Evolutionary conservation across 2,329 filamentous ascomycete species (phyloP).

Genomic region (Diaporthe sp.): DNA sequence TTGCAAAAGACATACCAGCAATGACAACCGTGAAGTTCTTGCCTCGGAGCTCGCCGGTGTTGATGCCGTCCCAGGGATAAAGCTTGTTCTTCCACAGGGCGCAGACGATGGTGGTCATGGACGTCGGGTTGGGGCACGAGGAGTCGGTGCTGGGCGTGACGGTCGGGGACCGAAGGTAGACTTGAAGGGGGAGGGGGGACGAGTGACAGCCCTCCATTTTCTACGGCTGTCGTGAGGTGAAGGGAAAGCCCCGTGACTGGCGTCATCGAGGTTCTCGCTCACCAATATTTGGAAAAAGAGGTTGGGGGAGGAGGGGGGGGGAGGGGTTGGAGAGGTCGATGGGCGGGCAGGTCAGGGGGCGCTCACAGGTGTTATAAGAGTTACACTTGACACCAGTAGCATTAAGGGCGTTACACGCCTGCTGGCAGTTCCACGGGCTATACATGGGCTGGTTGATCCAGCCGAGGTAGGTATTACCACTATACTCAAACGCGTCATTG

Average conservation of each 20-base stretch:
- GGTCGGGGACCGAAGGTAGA: background rate
- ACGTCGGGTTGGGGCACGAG: background rate
- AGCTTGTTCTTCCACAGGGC: slow-evolving; percentile 21
- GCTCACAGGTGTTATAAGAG: slow-evolving; percentile 2
- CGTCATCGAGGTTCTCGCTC: no score
- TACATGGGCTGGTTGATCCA: background rate
- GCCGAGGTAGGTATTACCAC: background rate
- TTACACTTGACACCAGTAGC: slow-evolving; percentile 5
- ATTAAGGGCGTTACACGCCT: background rate
- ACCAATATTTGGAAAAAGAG: no score
- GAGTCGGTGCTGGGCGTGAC: background rate
- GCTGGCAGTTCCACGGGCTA: background rate
- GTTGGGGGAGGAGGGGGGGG: background rate
- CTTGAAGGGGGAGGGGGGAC: background rate
- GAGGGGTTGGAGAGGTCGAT: no score
- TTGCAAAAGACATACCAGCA: background rate
- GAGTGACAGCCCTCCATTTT: background rate
- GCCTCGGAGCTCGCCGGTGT: background rate
- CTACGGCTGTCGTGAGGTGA: background rate
- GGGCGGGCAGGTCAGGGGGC: no score
- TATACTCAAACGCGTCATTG: background rate
- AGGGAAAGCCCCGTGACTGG: background rate
- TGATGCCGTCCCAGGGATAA: background rate
- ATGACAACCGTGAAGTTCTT: slow-evolving; percentile 5
- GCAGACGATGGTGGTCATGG: slow-evolving; percentile 20